phyloP scores from a whole-genome alignment of 257 asterid species.

The Primulina eburnea region DNA sequence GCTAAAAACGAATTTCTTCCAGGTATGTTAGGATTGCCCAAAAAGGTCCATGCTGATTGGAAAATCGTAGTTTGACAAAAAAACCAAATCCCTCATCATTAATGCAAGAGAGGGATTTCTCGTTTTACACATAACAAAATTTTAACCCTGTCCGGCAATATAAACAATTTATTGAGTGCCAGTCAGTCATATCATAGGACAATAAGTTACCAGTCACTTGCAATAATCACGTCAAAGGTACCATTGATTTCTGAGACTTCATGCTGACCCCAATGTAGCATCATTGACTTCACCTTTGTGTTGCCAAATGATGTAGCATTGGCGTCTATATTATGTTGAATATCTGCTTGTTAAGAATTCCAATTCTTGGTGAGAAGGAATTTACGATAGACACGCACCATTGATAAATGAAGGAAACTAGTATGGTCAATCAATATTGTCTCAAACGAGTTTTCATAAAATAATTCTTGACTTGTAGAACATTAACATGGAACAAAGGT shows the following conservation, averaged over 20 bases:
- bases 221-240: slow-evolving; percentile 67
- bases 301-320: slow-evolving; percentile 61
- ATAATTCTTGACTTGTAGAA: background rate
- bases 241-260: slow-evolving; percentile 36
- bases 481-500: background rate
- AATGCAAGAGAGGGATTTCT: slow-evolving; percentile 4
- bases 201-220: slow-evolving; percentile 85
- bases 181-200: slow-evolving; percentile 7
- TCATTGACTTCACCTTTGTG: slow-evolving; percentile 62
- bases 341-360: background rate
- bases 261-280: slow-evolving; percentile 78
- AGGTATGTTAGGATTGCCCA: slow-evolving; percentile 11
- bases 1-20: slow-evolving; percentile 13
- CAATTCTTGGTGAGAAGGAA: background rate
- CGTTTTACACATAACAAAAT: slow-evolving; percentile 1
- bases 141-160: background rate
- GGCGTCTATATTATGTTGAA: slow-evolving; percentile 52
- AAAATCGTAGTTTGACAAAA: slow-evolving; percentile 6
- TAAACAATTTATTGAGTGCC: background rate
- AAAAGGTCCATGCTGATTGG: slow-evolving; percentile 17
- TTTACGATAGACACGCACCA: background rate
- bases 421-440: background rate
- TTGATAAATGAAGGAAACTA: background rate
- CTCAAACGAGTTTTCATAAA: background rate
- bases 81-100: background rate